Percentiles rank a stretch among this genome's conserved stretches.
Evolutionary conservation across 352 stramenopile genomes (phyloP).

Genomic region (Phytophthora macrochlamydospora): DNA sequence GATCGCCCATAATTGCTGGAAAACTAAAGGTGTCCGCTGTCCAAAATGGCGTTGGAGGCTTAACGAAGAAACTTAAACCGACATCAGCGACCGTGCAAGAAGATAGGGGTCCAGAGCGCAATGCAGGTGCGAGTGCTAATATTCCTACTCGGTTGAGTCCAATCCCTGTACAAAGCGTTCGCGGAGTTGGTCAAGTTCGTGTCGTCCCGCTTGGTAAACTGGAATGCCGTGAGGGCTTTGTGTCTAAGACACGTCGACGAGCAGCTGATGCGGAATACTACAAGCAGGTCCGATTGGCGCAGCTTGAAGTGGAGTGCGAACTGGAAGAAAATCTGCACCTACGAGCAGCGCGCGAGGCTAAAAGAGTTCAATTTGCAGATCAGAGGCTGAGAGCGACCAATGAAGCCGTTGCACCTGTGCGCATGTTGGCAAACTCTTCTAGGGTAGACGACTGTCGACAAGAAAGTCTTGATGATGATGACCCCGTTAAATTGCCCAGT

Average conservation of each 20-base stretch:
- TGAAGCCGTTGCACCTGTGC: slow-evolving; percentile 6
- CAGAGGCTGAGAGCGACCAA: slow-evolving; percentile 17
- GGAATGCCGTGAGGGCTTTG: slow-evolving; percentile 48
- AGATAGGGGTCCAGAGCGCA: neutral
- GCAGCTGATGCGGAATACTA: slow-evolving; percentile 69
- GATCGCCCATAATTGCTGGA: slow-evolving; percentile 37
- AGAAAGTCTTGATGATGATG: too few relatives aligned
- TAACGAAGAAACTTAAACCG: slow-evolving; percentile 22
- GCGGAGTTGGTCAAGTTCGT: slow-evolving; percentile 21
- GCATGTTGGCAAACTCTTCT: too few relatives aligned
- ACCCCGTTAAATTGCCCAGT: too few relatives aligned
- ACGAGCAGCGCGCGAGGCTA: slow-evolving; percentile 50
- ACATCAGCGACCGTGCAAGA: slow-evolving; percentile 9
- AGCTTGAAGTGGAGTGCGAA: slow-evolving; percentile 76
- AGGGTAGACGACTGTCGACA: too few relatives aligned
- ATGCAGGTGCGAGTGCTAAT: neutral
- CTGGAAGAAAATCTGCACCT: slow-evolving; percentile 78
- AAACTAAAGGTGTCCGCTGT: slow-evolving; percentile 51
- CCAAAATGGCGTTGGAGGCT: slow-evolving; percentile 6
- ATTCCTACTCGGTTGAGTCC: neutral
- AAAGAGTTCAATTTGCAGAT: slow-evolving; percentile 19
- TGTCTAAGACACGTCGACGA: slow-evolving; percentile 54
- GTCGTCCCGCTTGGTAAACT: slow-evolving; percentile 13
- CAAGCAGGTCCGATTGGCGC: slow-evolving; percentile 67
- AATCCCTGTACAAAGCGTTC: slow-evolving; percentile 5